These are phyloP conservation scores for Malus fusca DNA, from an alignment of 306 rosid genomes.

Conservation along the genomic window DNA sequence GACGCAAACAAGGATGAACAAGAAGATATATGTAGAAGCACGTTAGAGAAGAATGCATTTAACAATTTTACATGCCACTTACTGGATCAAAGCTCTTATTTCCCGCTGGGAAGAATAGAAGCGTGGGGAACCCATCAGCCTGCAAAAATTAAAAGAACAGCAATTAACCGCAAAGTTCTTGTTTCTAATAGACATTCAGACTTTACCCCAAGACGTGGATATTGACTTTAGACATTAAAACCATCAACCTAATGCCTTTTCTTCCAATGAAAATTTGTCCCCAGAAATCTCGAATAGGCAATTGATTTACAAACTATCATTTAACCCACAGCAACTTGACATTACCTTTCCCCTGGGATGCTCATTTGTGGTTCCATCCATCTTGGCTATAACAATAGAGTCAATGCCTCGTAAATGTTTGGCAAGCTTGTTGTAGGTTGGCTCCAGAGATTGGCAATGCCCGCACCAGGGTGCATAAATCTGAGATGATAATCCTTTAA, in stretches of 20 bases:
- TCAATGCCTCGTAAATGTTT: conserved; percentile 71
- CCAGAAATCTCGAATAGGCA: neutral
- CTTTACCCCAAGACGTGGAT: neutral
- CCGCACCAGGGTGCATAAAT: conserved; percentile 99
- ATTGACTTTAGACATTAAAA: neutral
- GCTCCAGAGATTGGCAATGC: conserved; percentile 93
- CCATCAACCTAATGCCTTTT: neutral
- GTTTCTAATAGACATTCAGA: neutral
- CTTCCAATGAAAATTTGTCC: neutral
- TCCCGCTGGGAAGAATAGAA: conserved; percentile 63
- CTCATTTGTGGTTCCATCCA: conserved; percentile 98
- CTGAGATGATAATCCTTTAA: conserved; percentile 30
- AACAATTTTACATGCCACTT: conserved; percentile 16
- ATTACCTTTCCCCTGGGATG: conserved; percentile 96
- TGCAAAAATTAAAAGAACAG: conserved; percentile 17
- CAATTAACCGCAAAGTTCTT: neutral
- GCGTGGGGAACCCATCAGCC: conserved; percentile 58
- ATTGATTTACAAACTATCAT: neutral
- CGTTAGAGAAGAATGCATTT: neutral
- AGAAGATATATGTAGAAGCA: neutral
- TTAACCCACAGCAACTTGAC: neutral
- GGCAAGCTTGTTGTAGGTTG: conserved; percentile 87
- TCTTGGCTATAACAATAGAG: conserved; percentile 87
- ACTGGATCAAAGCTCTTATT: conserved; percentile 66
- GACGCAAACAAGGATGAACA: neutral